Evolutionary conservation across 169 alveolate species (phyloP).

Genomic region (Plasmodium chabaudi): DNA sequence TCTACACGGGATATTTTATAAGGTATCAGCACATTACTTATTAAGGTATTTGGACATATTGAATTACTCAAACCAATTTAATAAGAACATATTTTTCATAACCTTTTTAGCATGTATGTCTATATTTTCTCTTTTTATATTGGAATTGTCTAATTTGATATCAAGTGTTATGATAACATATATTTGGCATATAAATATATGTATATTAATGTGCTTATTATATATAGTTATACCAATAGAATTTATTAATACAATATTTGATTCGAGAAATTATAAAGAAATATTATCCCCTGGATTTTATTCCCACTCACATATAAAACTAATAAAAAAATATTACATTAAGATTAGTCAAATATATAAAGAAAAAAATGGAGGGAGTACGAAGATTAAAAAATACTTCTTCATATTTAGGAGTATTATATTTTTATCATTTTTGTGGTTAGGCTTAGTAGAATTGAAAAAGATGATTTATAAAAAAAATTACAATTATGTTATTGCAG

Average conservation of each 20-base stretch:
- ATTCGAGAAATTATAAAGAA: conserved; percentile 60
- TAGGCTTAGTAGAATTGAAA: conserved; percentile 42
- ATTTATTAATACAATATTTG: conserved; percentile 51
- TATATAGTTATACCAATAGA: conserved; percentile 65
- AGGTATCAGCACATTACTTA: conserved; percentile 54
- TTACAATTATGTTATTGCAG: conserved; percentile 70
- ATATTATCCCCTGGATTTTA: conserved; percentile 59
- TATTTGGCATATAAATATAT: conserved; percentile 67
- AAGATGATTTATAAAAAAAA: conserved; percentile 62
- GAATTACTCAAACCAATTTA: conserved; percentile 64
- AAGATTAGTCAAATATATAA: conserved; percentile 49
- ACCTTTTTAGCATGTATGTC: conserved; percentile 70
- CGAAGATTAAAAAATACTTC: conserved; percentile 42
- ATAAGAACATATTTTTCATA: conserved; percentile 60
- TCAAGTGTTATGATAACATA: conserved; percentile 44
- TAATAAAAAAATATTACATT: conserved; percentile 42
- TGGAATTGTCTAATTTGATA: conserved; percentile 46
- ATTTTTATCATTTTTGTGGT: conserved; percentile 61
- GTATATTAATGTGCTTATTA: conserved; percentile 42
- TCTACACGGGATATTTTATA: conserved; percentile 55
- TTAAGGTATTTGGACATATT: conserved; percentile 61
- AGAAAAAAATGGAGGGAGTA: conserved; percentile 29
- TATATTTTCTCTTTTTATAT: conserved; percentile 57
- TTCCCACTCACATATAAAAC: conserved; percentile 59
- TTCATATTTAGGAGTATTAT: conserved; percentile 51